Conservation (phyloP, 2,329 filamentous ascomycete genomes). For the Sclerotinia minor region DNA sequence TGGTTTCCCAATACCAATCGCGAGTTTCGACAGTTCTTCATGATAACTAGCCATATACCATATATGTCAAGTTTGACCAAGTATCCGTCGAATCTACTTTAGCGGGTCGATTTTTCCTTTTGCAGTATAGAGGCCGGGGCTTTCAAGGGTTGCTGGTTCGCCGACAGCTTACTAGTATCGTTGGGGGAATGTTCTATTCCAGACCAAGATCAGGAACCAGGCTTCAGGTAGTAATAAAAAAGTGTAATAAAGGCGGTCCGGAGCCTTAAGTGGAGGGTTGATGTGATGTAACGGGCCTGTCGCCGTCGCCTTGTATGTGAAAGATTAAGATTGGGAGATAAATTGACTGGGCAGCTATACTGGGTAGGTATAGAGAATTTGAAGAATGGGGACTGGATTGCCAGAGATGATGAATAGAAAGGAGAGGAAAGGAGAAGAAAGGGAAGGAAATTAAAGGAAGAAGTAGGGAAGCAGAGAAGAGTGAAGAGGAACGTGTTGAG, state of each 20-base stretch:
- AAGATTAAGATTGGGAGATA: neutral
- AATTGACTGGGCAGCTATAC: neutral
- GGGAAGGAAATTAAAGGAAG: neutral
- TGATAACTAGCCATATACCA: slow-evolving; percentile 35
- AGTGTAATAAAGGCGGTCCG: neutral
- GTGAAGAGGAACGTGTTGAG: neutral
- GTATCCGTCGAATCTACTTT: slow-evolving; percentile 20
- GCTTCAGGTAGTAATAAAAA: slow-evolving; percentile 1
- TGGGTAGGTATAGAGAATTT: neutral
- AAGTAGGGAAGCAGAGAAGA: neutral
- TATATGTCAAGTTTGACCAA: slow-evolving; percentile 22
- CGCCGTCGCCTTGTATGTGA: neutral
- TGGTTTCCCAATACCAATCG: slow-evolving; percentile 37
- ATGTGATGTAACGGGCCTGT: neutral
- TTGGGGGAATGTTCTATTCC: slow-evolving; percentile 10
- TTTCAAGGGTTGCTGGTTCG: slow-evolving; percentile 14
- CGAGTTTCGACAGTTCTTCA: slow-evolving; percentile 37
- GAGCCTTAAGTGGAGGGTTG: slow-evolving; percentile 6
- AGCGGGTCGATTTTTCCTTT: slow-evolving; percentile 22
- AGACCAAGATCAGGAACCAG: slow-evolving; percentile 1
- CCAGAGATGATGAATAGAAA: neutral
- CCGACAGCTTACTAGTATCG: slow-evolving; percentile 6
- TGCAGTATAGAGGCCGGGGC: slow-evolving; percentile 17
- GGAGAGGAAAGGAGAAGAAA: neutral
- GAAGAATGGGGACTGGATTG: neutral